Evolutionary conservation across 129 eudicot genomes (phyloP).

Genomic region (Helichrysum umbraculigerum): DNA sequence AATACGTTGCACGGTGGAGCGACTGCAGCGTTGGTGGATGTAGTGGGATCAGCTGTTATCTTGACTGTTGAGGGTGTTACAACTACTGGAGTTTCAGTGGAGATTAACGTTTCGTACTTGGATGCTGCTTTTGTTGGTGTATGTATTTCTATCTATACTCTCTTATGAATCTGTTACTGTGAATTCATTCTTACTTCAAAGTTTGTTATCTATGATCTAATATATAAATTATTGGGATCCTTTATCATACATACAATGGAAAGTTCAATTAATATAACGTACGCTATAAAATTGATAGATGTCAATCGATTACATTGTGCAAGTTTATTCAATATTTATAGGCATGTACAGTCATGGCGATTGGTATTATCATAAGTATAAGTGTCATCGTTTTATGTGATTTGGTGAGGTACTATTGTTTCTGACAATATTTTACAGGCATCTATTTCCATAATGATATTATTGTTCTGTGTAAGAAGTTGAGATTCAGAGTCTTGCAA

Average conservation of each 20-base stretch:
- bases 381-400: not conserved
- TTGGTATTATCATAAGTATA: not conserved
- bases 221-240: not conserved
- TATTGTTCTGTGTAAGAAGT: no score
- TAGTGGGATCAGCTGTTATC: slow-evolving; percentile 73
- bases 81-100: slow-evolving; percentile 70
- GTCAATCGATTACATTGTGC: not conserved
- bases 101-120: slow-evolving; percentile 88
- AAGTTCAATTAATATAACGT: not conserved
- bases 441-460: not conserved
- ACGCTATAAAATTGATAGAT: not conserved
- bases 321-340: not conserved
- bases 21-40: slow-evolving; percentile 78
- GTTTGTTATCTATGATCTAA: not conserved
- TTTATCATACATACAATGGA: not conserved
- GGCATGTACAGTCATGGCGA: no score
- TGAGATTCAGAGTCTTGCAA: not conserved
- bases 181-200: not conserved
- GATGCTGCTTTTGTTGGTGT: slow-evolving; percentile 78
- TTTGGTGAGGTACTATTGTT: no score
- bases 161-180: not conserved
- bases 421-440: not conserved
- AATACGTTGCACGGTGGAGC: slow-evolving; percentile 88
- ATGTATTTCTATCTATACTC: slow-evolving; percentile 20
- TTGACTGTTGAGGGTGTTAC: slow-evolving; percentile 37